Conservation (phyloP, 441 rosid species). For the Erodium trifolium region DNA sequence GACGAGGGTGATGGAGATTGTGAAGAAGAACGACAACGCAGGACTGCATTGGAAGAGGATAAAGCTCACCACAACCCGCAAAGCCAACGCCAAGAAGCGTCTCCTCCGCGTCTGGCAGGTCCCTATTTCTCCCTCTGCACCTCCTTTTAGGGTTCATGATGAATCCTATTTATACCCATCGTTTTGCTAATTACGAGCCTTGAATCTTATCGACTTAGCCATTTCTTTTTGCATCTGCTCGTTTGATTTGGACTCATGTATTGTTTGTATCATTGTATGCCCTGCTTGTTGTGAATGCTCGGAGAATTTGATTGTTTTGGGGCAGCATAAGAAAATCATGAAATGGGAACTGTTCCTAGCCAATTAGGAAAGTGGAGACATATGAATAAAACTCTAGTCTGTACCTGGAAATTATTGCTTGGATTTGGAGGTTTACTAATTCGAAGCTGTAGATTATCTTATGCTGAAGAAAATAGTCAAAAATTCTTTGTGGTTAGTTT, state of each 20-base stretch:
- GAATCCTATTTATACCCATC: not conserved
- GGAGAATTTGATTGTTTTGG: not conserved
- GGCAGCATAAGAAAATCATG: not conserved
- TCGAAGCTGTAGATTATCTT: too few species aligned
- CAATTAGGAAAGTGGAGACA: too few species aligned
- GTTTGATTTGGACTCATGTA: not conserved
- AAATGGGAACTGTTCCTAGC: not conserved
- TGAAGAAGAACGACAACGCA: constrained; percentile 86
- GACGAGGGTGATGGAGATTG: constrained; percentile 74
- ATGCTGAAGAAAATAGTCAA: too few species aligned
- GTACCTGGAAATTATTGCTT: not conserved
- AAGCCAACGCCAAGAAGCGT: constrained; percentile 91
- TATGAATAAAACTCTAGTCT: not conserved
- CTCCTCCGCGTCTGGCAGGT: constrained; percentile 97
- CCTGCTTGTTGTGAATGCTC: not conserved
- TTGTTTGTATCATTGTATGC: not conserved
- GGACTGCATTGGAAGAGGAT: constrained; percentile 90
- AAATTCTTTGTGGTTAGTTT: not conserved
- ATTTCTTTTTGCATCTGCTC: not conserved
- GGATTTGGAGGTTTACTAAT: not conserved
- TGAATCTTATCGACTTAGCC: too few species aligned
- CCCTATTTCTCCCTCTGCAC: not conserved
- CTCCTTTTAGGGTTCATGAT: constrained; percentile 11
- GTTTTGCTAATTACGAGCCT: too few species aligned
- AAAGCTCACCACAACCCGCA: constrained; percentile 81